Conservation (phyloP, 2,329 filamentous ascomycete species). For the Venturia aucupariae region DNA sequence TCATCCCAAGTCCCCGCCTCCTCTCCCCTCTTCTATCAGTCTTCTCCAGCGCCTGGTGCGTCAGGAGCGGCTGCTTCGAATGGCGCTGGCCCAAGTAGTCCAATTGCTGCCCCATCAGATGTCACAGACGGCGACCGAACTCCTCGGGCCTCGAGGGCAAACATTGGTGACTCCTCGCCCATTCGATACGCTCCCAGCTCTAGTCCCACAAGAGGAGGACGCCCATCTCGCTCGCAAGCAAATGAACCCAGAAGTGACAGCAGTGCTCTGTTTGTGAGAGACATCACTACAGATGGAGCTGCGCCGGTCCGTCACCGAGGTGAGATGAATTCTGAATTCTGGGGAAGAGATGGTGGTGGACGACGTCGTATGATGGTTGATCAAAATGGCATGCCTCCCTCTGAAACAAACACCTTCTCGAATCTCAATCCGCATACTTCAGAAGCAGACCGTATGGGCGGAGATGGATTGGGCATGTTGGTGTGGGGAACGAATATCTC, state of each 20-base stretch:
- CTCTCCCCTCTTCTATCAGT: slow-evolving; percentile 72
- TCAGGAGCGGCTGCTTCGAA: slow-evolving; percentile 22
- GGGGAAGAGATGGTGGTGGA: slow-evolving; percentile 40
- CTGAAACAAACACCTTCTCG: slow-evolving; percentile 55
- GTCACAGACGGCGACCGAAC: slow-evolving; percentile 57
- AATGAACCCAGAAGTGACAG: slow-evolving; percentile 57
- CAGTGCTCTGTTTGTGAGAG: slow-evolving; percentile 76
- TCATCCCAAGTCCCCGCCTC: slow-evolving; percentile 52
- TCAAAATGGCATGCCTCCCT: slow-evolving; percentile 51
- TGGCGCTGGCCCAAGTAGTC: slow-evolving; percentile 22
- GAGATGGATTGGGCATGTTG: slow-evolving; percentile 58
- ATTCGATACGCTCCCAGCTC: slow-evolving; percentile 87
- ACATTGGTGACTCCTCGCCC: slow-evolving; percentile 71
- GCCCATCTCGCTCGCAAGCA: slow-evolving; percentile 24
- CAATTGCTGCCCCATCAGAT: slow-evolving; percentile 30
- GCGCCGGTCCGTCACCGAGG: slow-evolving; percentile 59
- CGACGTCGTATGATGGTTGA: slow-evolving; percentile 55
- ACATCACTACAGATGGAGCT: slow-evolving; percentile 43
- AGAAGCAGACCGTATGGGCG: slow-evolving; percentile 80
- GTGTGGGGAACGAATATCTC: slow-evolving; percentile 99
- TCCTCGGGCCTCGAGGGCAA: slow-evolving; percentile 52
- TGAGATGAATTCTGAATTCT: slow-evolving; percentile 76
- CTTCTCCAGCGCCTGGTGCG: slow-evolving; percentile 44
- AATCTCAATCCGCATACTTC: slow-evolving; percentile 75
- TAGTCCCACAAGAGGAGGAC: slow-evolving; percentile 34